Conservation (phyloP, 2,329 filamentous ascomycete species). For the Aspergillus hiratsukae region DNA sequence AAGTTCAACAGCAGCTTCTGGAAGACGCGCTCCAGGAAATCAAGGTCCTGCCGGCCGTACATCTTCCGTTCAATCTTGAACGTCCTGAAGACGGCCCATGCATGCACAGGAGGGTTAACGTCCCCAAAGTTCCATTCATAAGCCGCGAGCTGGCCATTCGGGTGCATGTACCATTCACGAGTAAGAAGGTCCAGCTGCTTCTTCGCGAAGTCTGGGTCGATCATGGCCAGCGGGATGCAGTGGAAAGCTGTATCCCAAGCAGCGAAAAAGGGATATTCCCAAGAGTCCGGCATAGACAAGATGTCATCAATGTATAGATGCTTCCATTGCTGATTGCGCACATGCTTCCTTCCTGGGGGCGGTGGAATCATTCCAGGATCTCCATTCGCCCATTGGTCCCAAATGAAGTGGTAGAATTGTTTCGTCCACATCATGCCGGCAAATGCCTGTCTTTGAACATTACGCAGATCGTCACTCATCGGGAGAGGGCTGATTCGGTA, state of each 20-base stretch:
- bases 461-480: constrained; percentile 88
- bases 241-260: constrained; percentile 98
- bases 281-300: constrained; percentile 95
- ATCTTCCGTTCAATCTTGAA: constrained; percentile 99
- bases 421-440: constrained; percentile 99
- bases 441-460: constrained; percentile 91
- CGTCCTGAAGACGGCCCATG: constrained; percentile 89
- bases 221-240: constrained; percentile 93
- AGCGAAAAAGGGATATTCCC: constrained; percentile 97
- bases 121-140: constrained; percentile 98
- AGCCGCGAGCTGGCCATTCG: constrained; percentile 89
- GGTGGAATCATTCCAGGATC: constrained; percentile 86
- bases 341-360: constrained; percentile 69
- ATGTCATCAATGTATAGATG: constrained; percentile 95
- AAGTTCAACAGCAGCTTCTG: constrained; percentile 95
- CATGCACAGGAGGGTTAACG: constrained; percentile 93
- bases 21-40: constrained; percentile 94
- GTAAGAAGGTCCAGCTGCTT: constrained; percentile 96
- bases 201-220: constrained; percentile 96
- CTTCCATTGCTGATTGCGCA: constrained; percentile 88
- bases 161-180: constrained; percentile 97
- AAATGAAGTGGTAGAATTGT: constrained; percentile 93
- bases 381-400: constrained; percentile 96
- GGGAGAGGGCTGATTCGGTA: constrained; percentile 87
- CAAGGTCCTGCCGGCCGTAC: constrained; percentile 89